phyloP scores from a whole-genome alignment of 495 filamentous ascomycete species.

The Penicillium subrubescens region DNA sequence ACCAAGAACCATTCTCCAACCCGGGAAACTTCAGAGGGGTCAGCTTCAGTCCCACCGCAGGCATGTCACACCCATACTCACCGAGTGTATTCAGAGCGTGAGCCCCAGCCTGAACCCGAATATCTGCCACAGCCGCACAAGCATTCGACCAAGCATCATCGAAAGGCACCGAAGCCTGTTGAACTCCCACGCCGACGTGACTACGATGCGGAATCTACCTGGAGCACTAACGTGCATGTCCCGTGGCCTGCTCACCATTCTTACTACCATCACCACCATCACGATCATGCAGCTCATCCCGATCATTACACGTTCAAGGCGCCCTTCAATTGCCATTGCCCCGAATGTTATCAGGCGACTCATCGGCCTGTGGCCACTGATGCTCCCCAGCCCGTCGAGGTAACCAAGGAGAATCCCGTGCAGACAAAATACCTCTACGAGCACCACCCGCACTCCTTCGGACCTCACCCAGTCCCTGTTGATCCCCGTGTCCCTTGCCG shows the following conservation, averaged over 20 bases:
- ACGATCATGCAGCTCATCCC: background rate
- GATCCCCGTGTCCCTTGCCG: background rate
- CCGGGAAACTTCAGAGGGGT: background rate
- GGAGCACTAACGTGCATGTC: background rate
- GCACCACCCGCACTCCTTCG: background rate
- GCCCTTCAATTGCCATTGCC: background rate
- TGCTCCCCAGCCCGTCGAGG: background rate
- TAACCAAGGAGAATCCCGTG: background rate
- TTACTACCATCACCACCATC: background rate
- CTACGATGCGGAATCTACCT: background rate
- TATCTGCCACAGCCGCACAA: background rate
- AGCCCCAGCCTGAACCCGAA: background rate
- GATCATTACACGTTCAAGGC: background rate
- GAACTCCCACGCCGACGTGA: background rate
- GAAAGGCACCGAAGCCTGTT: background rate
- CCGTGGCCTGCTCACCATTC: background rate
- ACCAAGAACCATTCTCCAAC: background rate
- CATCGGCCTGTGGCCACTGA: background rate
- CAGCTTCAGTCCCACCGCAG: background rate
- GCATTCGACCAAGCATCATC: background rate
- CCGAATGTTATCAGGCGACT: background rate
- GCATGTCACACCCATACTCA: background rate
- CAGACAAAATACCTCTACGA: background rate
- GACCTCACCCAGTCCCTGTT: background rate
- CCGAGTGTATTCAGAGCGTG: background rate